Base-by-base conservation (phyloP, 176 grass and related monocot species). In the Sorghum bicolor region DNA sequence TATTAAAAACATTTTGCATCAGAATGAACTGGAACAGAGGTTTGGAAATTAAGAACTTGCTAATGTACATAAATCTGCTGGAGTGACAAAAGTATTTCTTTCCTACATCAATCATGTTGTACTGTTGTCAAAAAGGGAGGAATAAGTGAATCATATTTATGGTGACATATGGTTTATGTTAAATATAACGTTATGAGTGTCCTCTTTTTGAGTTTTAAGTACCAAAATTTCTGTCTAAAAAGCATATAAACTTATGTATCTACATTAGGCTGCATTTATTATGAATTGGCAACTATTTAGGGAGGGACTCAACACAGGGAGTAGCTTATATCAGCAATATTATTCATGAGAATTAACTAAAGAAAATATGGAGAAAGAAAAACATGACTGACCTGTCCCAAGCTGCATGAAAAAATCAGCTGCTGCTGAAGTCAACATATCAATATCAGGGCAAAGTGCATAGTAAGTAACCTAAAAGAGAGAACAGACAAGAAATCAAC, bases 381-480 rank as follows among this genome's bases (percentile, higher is more conserved):
- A 41, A 63, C 60, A 22, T 73, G 47, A 92, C 86, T 89, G 87
- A 90, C 96, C 82, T 80, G 87, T 95, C 85, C 93, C 93, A 81
- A 98, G 85, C 80, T 98, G 96, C 36, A 87, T 84, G 70, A 98
- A 94, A 88, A 95, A 98, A 77, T 98, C 93, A 30, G 88, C 61
- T 9, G 87, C 89, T 4, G 86, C 96, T 24, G 93, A 95, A 70
- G 87, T 94, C 34, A 98, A 89, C 62, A 98, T 87, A 80, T 98
- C 93, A 88, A 92, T 94, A 90, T 98, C 91, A 0, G 96, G 96
- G 77, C 96, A 98, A 62, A 98, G 60, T 17, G 96, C 96, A 89
- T 85, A 92, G 79, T 92, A 98, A 81, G 74, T 90, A 85, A 98
- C 91, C 96, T 98, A 86, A 82, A 92, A 85, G 44, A 67, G 30